These are phyloP conservation scores for Gossypium lobatum DNA, from an alignment of 441 rosid species.

Conservation along the genomic window DNA sequence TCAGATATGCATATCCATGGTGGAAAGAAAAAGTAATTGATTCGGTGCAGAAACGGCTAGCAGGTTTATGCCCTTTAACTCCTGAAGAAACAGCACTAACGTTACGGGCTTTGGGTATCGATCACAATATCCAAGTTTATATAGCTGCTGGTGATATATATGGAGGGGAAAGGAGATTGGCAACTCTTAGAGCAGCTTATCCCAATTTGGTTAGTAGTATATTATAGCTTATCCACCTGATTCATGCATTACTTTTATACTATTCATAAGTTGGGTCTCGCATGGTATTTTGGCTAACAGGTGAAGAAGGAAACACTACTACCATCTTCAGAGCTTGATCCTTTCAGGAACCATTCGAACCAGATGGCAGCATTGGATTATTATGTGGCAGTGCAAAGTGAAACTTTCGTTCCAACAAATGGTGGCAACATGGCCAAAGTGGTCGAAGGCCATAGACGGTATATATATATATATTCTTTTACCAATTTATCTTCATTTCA, in stretches of 20 bases:
- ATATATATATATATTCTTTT: neutral
- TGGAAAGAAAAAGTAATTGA: conserved; percentile 36
- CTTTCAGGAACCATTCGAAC: conserved; percentile 31
- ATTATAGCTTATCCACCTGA: neutral
- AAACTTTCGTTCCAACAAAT: conserved; percentile 32
- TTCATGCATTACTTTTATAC: neutral
- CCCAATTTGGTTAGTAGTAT: conserved; percentile 31
- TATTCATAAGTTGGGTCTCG: no score
- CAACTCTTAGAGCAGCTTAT: conserved; percentile 27
- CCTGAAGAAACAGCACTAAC: conserved; percentile 33
- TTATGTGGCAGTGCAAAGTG: conserved; percentile 29
- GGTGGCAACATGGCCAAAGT: conserved; percentile 47
- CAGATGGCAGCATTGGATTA: conserved; percentile 42
- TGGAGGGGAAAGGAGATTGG: conserved; percentile 28
- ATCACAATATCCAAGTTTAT: conserved; percentile 27
- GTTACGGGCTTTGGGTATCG: conserved; percentile 28
- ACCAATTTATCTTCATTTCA: neutral
- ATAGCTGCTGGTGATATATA: conserved; percentile 38
- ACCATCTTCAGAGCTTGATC: conserved; percentile 29
- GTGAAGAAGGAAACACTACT: conserved; percentile 34
- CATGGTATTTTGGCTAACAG: conserved; percentile 12
- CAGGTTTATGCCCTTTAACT: conserved; percentile 36
- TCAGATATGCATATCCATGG: conserved; percentile 38
- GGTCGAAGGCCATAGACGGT: conserved; percentile 37
- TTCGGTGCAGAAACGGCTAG: conserved; percentile 29